Percentiles rank a stretch among this genome's conserved stretches.
These are phyloP conservation scores for Pseudomicrostroma phylloplanum DNA, from an alignment of 1,284 basidiomycete genomes.

Conservation along the genomic window DNA sequence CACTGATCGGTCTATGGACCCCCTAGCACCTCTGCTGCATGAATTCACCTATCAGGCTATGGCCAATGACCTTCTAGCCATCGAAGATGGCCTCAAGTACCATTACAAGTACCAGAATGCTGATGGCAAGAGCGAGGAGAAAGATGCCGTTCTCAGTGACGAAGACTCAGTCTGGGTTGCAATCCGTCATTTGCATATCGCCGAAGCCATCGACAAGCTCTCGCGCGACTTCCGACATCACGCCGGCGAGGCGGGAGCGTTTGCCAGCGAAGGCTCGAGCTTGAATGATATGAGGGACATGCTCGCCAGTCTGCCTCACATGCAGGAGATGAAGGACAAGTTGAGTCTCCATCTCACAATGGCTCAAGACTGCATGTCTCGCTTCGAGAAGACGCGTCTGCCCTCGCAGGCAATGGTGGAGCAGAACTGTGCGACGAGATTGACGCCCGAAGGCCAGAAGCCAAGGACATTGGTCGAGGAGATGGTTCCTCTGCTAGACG, in stretches of 20 bases:
- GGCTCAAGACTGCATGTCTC: constrained; percentile 92
- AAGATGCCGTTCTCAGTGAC: constrained; percentile 75
- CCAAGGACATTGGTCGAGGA: constrained; percentile 71
- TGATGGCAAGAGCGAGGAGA: constrained; percentile 73
- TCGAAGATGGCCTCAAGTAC: constrained; percentile 73
- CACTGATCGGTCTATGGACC: constrained; percentile 92
- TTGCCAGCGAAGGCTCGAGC: constrained; percentile 63
- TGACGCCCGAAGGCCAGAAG: constrained; percentile 44
- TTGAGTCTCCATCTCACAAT: constrained; percentile 94
- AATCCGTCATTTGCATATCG: constrained; percentile 94
- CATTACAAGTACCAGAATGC: constrained; percentile 58
- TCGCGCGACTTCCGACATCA: constrained; percentile 93
- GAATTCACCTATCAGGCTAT: constrained; percentile 99
- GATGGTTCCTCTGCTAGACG: constrained; percentile 93
- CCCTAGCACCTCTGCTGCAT: constrained; percentile 80
- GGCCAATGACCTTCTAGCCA: constrained; percentile 85
- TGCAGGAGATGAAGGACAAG: constrained; percentile 90
- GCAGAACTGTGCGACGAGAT: constrained; percentile 57
- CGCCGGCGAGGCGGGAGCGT: constrained; percentile 84
- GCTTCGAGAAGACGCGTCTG: constrained; percentile 83
- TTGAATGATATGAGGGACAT: constrained; percentile 99
- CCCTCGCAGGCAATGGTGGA: constrained; percentile 83
- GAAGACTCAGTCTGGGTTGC: constrained; percentile 83
- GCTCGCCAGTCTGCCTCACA: constrained; percentile 89
- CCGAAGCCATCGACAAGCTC: constrained; percentile 92